Evolutionary conservation across 371 early-diverging fungal species (phyloP).

Genomic region (Mucor irregularis): DNA sequence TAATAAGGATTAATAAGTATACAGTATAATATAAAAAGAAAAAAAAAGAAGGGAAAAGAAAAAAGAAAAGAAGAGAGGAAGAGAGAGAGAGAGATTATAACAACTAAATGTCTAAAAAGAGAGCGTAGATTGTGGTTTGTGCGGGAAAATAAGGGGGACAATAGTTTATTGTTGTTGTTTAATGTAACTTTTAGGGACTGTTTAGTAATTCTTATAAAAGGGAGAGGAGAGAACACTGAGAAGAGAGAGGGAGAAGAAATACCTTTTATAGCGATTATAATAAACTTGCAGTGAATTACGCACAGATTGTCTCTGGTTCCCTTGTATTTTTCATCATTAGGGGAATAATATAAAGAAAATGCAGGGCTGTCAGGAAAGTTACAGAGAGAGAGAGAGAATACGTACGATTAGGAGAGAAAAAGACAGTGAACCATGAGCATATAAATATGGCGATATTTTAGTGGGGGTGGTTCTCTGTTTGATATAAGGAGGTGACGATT

Average conservation of each 20-base stretch:
- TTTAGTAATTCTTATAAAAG: background rate
- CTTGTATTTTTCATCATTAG: background rate
- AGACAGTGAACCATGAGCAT: conserved; percentile 1
- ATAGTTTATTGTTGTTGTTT: conserved; percentile 5
- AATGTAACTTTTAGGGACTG: background rate
- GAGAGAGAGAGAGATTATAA: background rate
- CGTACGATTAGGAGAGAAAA: background rate
- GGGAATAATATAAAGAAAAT: background rate
- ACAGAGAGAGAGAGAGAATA: background rate
- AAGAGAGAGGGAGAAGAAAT: background rate
- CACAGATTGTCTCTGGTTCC: background rate
- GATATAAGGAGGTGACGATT: conserved; percentile 7
- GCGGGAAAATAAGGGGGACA: background rate
- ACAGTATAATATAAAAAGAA: conserved; percentile 1
- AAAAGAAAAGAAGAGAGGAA: conserved; percentile 1
- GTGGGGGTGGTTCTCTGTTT: background rate
- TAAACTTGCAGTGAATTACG: background rate
- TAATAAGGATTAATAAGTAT: background rate
- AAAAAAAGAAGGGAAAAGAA: conserved; percentile 1
- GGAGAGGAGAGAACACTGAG: background rate
- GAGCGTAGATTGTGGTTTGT: background rate
- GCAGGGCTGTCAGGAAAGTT: background rate
- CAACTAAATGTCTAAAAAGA: background rate
- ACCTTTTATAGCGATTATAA: background rate
- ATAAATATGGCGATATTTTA: background rate